Evolutionary conservation across 2,329 filamentous ascomycete genomes (phyloP).

Genomic region (Thelonectria rubi): DNA sequence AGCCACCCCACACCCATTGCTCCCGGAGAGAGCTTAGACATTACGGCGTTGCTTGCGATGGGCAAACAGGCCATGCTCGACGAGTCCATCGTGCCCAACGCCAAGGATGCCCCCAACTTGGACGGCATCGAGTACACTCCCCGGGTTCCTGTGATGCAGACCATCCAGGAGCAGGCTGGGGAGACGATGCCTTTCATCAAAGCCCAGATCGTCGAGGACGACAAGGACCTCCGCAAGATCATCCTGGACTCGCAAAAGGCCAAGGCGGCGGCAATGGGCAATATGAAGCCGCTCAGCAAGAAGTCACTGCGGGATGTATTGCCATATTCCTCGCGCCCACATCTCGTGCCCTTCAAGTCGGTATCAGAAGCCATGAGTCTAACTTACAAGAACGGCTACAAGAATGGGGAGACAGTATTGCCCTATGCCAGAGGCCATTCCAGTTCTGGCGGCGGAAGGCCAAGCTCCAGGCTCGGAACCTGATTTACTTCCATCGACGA

Average conservation of each 20-base stretch:
- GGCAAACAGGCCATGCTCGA: constrained; percentile 76
- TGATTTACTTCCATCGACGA: not conserved
- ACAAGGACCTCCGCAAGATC: constrained; percentile 78
- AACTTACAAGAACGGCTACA: constrained; percentile 33
- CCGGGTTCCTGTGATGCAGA: constrained; percentile 81
- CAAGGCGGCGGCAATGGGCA: constrained; percentile 28
- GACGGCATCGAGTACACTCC: constrained; percentile 73
- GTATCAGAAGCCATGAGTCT: constrained; percentile 47
- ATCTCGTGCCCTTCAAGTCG: constrained; percentile 47
- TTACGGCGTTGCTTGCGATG: constrained; percentile 78
- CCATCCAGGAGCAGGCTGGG: constrained; percentile 61
- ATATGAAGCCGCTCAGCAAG: constrained; percentile 40
- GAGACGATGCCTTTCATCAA: constrained; percentile 72
- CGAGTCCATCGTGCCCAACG: constrained; percentile 65
- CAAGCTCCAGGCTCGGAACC: constrained; percentile 42
- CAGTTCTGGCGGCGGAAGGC: constrained; percentile 35
- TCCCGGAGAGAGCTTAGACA: constrained; percentile 88
- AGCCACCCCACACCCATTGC: constrained; percentile 82
- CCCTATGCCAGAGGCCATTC: constrained; percentile 36
- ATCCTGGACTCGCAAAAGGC: constrained; percentile 66
- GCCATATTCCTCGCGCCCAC: constrained; percentile 49
- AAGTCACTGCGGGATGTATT: constrained; percentile 44
- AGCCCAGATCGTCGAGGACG: constrained; percentile 82
- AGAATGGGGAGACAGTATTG: constrained; percentile 39
- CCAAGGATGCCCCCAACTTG: constrained; percentile 61